Evolutionary conservation across 176 grass and related monocot species (phyloP), one percentile per base, ranked within the genome.

Genomic region (Avena atlantica): DNA sequence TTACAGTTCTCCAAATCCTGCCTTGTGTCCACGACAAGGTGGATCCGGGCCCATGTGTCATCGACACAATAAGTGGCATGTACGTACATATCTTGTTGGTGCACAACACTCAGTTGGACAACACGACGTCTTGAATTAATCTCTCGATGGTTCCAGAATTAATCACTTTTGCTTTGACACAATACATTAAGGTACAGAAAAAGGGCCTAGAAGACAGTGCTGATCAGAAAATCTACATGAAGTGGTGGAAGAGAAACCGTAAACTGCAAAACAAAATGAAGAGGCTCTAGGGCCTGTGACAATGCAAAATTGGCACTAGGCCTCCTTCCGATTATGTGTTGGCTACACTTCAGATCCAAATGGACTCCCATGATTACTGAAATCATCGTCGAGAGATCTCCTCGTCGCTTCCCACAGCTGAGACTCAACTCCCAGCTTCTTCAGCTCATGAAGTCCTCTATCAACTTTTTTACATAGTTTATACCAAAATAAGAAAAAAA

Each of bases 331-430:
- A 53, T 81, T 81, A 34, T 68, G 71, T 76, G 48, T 48, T 29
- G 8, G 12, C 37, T 91, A 93, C 23, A 84, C 62, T 80, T 97
- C 94, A 47, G 92, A 94, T 50, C 82, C 90, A 29, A 88, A 81
- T 70, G 87, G 88, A 63, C 94, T 97, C 81, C 89, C 87, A 9
- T 88, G 91, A 31, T 85, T 84, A 15, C 87, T 82, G 17, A 68
- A 79, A 44, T 88, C 90, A 29, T 87, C 83, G 20, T 94, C 90
- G 1, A 89, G 86, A 85, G 78, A 48, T 88, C 89, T 88, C 58
- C 95, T 81, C 16, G 87, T 91, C 27, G 87, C 90, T 21, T 98
- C 96, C 96, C 93, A 98, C 65, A 98, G 81, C 87, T 96, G 87
- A 66, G 84, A 90, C 64, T 98, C 96, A 20, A 98, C 85, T 12